Conservation (phyloP, 164 flowering plant genomes). For the Dillenia suffruticosa region DNA sequence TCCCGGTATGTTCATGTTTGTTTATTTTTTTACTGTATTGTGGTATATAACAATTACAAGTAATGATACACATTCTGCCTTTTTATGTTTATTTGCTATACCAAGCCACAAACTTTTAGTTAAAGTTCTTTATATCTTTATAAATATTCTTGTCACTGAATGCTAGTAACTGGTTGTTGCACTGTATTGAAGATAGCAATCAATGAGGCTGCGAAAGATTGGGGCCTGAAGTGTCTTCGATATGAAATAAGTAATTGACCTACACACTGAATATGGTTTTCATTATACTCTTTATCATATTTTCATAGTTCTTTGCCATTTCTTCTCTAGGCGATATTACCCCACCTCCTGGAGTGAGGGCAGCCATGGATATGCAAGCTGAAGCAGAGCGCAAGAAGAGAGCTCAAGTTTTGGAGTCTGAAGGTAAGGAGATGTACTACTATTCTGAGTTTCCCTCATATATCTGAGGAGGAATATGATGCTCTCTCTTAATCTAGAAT, state of each 20-base stretch:
- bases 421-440: conserved; percentile 34
- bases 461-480: too few relatives aligned
- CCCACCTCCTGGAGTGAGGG: conserved; percentile 82
- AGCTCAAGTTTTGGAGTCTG: conserved; percentile 90
- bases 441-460: too few relatives aligned
- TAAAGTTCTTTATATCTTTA: too few relatives aligned
- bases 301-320: neutral
- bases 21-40: too few relatives aligned
- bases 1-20: too few relatives aligned
- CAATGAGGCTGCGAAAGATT: conserved; percentile 77
- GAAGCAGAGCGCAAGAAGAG: conserved; percentile 96
- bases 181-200: conserved; percentile 59
- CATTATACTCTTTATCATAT: neutral
- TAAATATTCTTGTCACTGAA: too few relatives aligned
- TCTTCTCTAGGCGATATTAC: conserved; percentile 73
- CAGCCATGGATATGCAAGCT: conserved; percentile 98
- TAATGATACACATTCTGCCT: too few relatives aligned
- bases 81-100: too few relatives aligned
- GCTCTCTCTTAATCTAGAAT: too few relatives aligned
- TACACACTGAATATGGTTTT: neutral
- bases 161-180: neutral
- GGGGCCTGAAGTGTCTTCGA: conserved; percentile 92
- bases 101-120: too few relatives aligned
- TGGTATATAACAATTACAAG: too few relatives aligned
- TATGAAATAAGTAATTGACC: conserved; percentile 81